Evolutionary conservation across 306 rosid genomes (phyloP), one percentile per base, ranked within the genome.

Genomic region (Cicer bijugum): DNA sequence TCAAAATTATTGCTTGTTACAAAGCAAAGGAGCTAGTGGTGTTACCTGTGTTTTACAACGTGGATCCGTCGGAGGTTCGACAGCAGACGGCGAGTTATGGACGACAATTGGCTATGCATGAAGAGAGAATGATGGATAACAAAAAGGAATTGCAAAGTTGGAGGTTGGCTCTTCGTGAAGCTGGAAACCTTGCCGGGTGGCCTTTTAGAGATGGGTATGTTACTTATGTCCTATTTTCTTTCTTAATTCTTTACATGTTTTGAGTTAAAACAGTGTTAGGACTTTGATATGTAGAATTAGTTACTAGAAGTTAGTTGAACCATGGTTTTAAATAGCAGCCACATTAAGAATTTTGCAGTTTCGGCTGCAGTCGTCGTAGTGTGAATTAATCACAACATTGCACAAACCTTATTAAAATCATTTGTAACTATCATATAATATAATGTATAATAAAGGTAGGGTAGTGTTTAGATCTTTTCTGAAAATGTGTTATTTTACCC

Each of bases 21-120:
- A 55, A 5, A 11, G 4, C 0, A 17, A 19, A 65, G 33, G 15
- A 64, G 0, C 79, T 39, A 2, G 16, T n/a, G 5, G 65, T 75
- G 28, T 48, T 10, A 2, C 79, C 76, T 0, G 46, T 71, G 39
- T 71, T 55, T 71, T 75, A 75, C 55, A 52, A 64, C 1, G 73
- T 75, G 5, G 65, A 75, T 12, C 72, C 79, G 0, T 11, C 42
- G 0, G 72, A 75, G 56, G 72, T 64, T 10, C 47, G 71, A 7
- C 3, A 39, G 40, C 72, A 75, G n/a, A 56, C 38, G 1, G 61
- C 14, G 37, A 20, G 1, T 56, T 56, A 56, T 56, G 62, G 62
- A 56, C 15, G 11, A 3, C 15, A 56, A 5, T 56, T 56, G 62
- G 15, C 39, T 17, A 56, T 16, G 62, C 39, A 56, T 56, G 62